Evolutionary conservation across 2,329 filamentous ascomycete species (phyloP), one percentile per base, ranked within the genome.

Genomic region (Colletotrichum horii): DNA sequence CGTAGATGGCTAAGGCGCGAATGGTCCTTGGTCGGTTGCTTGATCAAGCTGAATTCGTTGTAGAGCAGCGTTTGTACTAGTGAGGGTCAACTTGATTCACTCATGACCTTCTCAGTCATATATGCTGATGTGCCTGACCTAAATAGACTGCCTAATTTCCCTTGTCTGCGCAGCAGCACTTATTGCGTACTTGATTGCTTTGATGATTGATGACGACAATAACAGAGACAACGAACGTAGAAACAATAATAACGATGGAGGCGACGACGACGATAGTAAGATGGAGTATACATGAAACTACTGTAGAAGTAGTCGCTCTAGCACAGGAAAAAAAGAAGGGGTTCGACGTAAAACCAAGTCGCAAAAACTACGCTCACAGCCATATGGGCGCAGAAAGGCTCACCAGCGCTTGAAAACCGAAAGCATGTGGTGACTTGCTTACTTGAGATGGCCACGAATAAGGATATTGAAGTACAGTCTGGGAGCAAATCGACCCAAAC

Each of bases 361-460:
- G 0, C n/a, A 1, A 43, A 43, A 4, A 43, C 11, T n/a, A 1
- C 38, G 9, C 19, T n/a, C 38, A n/a, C 0, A 11, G 38, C 43
- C n/a, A 4, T 48, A 11, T 0, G 11, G 7, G 43, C 3, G n/a
- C 2, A 22, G 43, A 22, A 48, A 48, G n/a, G 43, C 6, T 48
- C 3, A 0, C 43, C 43, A 12, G 6, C 2, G 2, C 43, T n/a
- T 14, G 43, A 43, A 8, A 14, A 48, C 12, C 43, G 4, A 48
- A 22, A 22, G 43, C 14, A 22, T 3, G 43, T 0, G 3, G 43
- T 1, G 1, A 48, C 43, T 48, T 48, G 1, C 43, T 52, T n/a
- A 52, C 43, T 52, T 22, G 43, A 22, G 11, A 52, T 8, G 43
- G 6, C 14, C 6, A 52, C 0, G 4, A 52, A 22, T 0, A 52